Base-by-base conservation (phyloP, 73 alveolate genomes). In the Paramecium caudatum region DNA sequence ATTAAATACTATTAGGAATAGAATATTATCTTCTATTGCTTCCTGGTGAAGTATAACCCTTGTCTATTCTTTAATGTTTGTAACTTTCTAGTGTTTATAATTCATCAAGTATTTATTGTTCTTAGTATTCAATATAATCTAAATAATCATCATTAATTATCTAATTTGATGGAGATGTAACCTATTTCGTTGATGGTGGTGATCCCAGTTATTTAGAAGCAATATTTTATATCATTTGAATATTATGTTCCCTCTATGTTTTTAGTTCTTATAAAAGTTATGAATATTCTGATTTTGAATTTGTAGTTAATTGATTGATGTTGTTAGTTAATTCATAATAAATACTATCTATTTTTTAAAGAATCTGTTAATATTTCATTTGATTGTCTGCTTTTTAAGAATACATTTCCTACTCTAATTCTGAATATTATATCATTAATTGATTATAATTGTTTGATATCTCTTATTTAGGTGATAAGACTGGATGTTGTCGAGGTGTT, bases 321-420 rank as follows among this genome's bases (percentile, higher is more conserved):
- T 55, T 55, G 23, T 16, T 23, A 23, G 80, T 55, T 15, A 55
- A 55, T 55, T 55, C 80, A 55, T 55, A 27, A 21, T 55, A 55
- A 55, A 55, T 55, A 43, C 30, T 16, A 10, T 55, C 80, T 4
- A 55, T 55, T 55, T 55, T 55, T 0, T 37, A 0, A 2, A 55
- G 46, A 23, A 55, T 55, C 4, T 55, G 30, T 55, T 55, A 7
- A 55, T 55, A 55, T 21, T 55, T 55, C 15, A 55, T 25, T 27
- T 55, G 80, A 55, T 55, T 55, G 23, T 55, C 80, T 2, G 15
- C 30, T 55, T 23, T 55, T 55, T 55, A 23, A 23, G 80, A 23
- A 27, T 55, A 55, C 46, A 55, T 55, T 55, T 55, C 80, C n/a
- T 55, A 12, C 30, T 55, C 80, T 55, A 55, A 55, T 55, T 55